Conservation (phyloP, 2,329 filamentous ascomycete genomes). For the Leptodontidium sp. region DNA sequence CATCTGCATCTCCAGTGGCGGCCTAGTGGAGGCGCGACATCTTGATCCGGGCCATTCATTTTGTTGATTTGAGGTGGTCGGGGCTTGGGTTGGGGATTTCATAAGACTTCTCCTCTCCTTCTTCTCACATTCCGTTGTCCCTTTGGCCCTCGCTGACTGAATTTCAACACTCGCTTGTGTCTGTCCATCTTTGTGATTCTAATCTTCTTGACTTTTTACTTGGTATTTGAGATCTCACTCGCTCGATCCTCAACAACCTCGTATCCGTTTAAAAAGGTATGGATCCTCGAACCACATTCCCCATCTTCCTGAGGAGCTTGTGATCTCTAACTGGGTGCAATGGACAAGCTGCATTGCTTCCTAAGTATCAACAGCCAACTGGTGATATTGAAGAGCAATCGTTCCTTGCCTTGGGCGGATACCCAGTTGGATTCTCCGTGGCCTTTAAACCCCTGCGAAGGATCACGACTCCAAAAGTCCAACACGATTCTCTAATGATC, state of each 20-base stretch:
- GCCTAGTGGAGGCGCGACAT: constrained; percentile 26
- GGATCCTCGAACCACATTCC: constrained; percentile 15
- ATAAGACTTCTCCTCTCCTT: constrained; percentile 21
- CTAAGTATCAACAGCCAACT: neutral
- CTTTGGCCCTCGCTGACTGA: constrained; percentile 14
- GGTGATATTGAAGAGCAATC: too few relatives aligned
- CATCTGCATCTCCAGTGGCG: constrained; percentile 24
- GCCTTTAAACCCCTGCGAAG: neutral
- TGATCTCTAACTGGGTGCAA: neutral
- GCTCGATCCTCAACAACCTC: constrained; percentile 27
- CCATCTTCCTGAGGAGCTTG: neutral
- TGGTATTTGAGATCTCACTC: constrained; percentile 32
- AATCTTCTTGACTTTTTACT: constrained; percentile 21
- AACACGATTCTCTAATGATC: neutral
- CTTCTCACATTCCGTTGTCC: constrained; percentile 18
- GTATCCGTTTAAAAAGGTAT: constrained; percentile 23
- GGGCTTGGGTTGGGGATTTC: constrained; percentile 24
- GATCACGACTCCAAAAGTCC: neutral
- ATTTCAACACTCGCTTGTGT: constrained; percentile 26
- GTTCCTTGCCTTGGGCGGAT: too few relatives aligned
- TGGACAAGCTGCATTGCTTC: neutral
- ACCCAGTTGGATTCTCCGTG: neutral
- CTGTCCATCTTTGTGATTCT: constrained; percentile 3
- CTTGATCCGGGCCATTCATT: constrained; percentile 26
- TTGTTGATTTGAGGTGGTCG: constrained; percentile 35